Conservation (phyloP, 2,329 filamentous ascomycete species). For the Fusarium dimerum region DNA sequence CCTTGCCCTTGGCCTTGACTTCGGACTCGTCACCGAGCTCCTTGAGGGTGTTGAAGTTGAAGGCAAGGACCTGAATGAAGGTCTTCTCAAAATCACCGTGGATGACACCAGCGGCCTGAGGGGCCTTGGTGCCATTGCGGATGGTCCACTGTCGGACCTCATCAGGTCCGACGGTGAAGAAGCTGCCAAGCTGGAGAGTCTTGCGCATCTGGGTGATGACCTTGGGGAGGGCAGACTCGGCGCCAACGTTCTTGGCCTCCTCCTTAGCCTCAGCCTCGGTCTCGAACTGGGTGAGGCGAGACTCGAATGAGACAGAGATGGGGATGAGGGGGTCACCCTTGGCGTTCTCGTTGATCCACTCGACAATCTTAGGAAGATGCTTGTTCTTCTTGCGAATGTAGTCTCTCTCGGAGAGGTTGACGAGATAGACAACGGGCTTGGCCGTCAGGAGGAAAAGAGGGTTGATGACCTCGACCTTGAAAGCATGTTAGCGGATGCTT, state of each 20-base stretch:
- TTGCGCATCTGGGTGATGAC: conserved; percentile 92
- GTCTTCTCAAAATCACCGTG: conserved; percentile 99
- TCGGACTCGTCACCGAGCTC: conserved; percentile 86
- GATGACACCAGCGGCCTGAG: conserved; percentile 95
- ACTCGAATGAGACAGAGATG: conserved; percentile 89
- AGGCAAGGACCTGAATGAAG: conserved; percentile 94
- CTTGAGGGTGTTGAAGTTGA: conserved; percentile 80
- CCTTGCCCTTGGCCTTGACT: conserved; percentile 91
- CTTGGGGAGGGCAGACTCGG: conserved; percentile 89
- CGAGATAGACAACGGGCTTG: conserved; percentile 94
- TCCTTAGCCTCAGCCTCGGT: conserved; percentile 75
- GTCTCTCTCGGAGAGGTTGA: conserved; percentile 96
- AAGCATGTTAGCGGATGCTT: conserved; percentile 25
- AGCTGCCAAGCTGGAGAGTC: conserved; percentile 84
- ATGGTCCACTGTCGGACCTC: conserved; percentile 99
- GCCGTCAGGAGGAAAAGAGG: conserved; percentile 91
- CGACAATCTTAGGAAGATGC: conserved; percentile 87
- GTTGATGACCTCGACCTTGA: conserved; percentile 94
- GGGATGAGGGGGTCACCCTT: conserved; percentile 88
- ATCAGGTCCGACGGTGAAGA: conserved; percentile 95
- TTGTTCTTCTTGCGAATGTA: conserved; percentile 99
- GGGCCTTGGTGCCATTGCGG: conserved; percentile 93
- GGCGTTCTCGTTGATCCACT: conserved; percentile 93
- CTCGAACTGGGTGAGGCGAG: conserved; percentile 80
- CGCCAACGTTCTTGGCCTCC: conserved; percentile 86